Percentiles rank a stretch among this genome's conserved stretches.
Conservation (phyloP, 805 yeast species). For the Dipodascus albidus region DNA sequence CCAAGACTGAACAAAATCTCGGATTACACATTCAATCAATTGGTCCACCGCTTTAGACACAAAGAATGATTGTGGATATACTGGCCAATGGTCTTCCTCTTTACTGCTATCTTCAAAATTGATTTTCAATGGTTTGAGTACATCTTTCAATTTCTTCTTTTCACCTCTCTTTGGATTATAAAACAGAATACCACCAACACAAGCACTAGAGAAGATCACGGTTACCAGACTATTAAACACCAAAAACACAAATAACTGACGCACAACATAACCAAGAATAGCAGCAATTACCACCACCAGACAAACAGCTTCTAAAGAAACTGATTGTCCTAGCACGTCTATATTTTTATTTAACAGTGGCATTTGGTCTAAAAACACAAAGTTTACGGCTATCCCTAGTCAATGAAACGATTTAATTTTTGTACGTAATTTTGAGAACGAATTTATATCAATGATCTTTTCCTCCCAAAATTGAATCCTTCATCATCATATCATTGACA, state of each 20-base stretch:
- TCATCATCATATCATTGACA: not conserved
- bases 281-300: not conserved
- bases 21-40: slow-evolving; percentile 35
- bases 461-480: not conserved
- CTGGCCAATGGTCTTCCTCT: not conserved
- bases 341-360: not conserved
- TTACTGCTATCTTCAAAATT: not conserved
- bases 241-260: not conserved
- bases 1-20: slow-evolving; percentile 51
- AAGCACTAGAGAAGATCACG: not conserved
- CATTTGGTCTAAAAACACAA: not conserved
- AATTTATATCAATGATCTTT: not conserved
- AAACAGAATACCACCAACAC: not conserved
- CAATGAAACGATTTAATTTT: not conserved
- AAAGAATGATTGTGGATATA: slow-evolving; percentile 34
- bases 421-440: not conserved
- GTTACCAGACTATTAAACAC: not conserved
- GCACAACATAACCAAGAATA: not conserved
- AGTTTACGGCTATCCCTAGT: not conserved
- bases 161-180: not conserved
- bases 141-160: not conserved
- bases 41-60: slow-evolving; percentile 43
- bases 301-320: not conserved
- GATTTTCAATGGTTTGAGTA: not conserved
- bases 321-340: slow-evolving; percentile 1